Percentiles rank a stretch among this genome's conserved stretches.
Conservation (phyloP, 371 early-diverging fungal genomes). For the Mortierella sp. region DNA sequence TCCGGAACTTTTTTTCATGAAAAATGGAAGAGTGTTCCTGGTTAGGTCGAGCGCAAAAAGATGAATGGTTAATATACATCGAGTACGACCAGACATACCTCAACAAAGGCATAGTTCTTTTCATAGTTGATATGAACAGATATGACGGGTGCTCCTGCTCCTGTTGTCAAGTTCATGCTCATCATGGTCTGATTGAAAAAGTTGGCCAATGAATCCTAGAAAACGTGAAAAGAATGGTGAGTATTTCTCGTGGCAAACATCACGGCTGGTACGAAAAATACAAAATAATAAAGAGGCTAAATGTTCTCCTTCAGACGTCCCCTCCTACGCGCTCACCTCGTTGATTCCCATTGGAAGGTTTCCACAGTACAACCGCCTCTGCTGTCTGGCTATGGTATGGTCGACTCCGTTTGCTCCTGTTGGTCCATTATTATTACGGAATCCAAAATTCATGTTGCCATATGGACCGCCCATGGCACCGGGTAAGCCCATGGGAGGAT, state of each 20-base stretch:
- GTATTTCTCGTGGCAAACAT: neutral
- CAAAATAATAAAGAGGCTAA: too few species aligned
- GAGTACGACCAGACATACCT: conserved; percentile 73
- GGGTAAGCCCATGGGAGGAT: conserved; percentile 37
- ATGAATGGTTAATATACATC: too few species aligned
- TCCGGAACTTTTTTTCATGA: conserved; percentile 72
- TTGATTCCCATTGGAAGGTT: conserved; percentile 87
- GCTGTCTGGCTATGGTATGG: conserved; percentile 69
- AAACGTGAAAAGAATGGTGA: neutral
- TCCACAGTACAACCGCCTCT: conserved; percentile 90
- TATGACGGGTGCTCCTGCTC: conserved; percentile 74
- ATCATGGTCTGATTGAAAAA: conserved; percentile 92
- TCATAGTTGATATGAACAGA: conserved; percentile 90
- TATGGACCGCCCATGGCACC: conserved; percentile 35
- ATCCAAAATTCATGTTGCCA: conserved; percentile 42
- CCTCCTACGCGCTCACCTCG: conserved; percentile 60
- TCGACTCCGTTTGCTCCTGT: conserved; percentile 53
- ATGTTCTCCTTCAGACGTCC: neutral
- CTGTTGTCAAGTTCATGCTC: conserved; percentile 69
- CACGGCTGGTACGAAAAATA: too few species aligned
- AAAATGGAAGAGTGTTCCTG: neutral
- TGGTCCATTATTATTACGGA: conserved; percentile 47
- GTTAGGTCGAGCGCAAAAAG: neutral
- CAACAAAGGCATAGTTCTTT: conserved; percentile 95
- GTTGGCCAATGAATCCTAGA: conserved; percentile 73